Percentiles rank a stretch among this genome's conserved stretches.
phyloP scores from a whole-genome alignment of 768 basidiomycete genomes.

The Podaxis sp. region DNA sequence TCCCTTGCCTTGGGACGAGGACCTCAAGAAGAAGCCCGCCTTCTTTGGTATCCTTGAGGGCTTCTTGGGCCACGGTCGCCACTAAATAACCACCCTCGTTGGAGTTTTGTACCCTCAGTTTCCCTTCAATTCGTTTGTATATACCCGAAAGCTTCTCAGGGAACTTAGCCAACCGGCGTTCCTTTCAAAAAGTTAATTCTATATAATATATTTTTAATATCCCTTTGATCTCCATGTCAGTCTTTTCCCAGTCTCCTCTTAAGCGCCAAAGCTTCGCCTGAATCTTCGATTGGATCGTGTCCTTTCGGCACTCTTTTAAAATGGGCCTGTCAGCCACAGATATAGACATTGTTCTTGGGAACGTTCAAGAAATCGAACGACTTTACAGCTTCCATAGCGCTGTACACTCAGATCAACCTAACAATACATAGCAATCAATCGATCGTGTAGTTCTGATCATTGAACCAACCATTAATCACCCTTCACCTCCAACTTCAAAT shows the following conservation, averaged over 20 bases:
- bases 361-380: not conserved
- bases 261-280: too few relatives aligned
- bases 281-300: too few relatives aligned
- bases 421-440: not conserved
- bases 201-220: not conserved
- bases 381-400: not conserved
- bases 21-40: not conserved
- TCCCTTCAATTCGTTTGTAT: not conserved
- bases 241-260: too few relatives aligned
- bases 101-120: not conserved
- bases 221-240: too few relatives aligned
- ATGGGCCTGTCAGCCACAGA: too few relatives aligned
- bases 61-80: not conserved
- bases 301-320: too few relatives aligned
- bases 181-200: not conserved
- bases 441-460: not conserved
- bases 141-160: not conserved
- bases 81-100: not conserved
- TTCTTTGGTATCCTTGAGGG: not conserved
- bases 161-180: not conserved
- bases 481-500: not conserved
- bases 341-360: not conserved
- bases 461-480: too few relatives aligned
- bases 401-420: too few relatives aligned
- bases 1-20: conserved; percentile 36